phyloP scores from a whole-genome alignment of 768 basidiomycete genomes.

The Macrocybe gigantea region DNA sequence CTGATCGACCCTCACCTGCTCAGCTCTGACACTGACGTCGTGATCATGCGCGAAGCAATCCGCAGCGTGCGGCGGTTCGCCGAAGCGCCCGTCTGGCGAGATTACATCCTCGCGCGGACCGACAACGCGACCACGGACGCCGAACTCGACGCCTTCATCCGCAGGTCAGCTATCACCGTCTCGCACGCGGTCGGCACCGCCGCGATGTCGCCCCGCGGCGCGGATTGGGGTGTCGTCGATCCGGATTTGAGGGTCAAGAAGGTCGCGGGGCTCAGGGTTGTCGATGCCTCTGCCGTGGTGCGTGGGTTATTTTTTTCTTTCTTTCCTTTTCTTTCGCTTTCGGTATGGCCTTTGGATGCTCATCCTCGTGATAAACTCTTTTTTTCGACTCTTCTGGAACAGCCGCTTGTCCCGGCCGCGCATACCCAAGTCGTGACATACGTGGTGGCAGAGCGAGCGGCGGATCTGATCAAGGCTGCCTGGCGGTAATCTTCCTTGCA shows the following conservation, averaged over 20 bases:
- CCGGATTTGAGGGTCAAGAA: constrained; percentile 32
- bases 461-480: constrained; percentile 20
- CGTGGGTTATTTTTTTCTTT: constrained; percentile 7
- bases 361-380: background rate
- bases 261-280: constrained; percentile 27
- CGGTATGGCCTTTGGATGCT: background rate
- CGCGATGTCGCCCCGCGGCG: constrained; percentile 22
- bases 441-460: constrained; percentile 20
- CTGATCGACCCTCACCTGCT: constrained; percentile 46
- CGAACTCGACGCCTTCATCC: constrained; percentile 21
- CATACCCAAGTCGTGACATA: constrained; percentile 20
- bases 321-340: background rate
- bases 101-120: constrained; percentile 15
- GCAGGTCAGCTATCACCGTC: constrained; percentile 17
- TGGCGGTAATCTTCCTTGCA: constrained; percentile 3
- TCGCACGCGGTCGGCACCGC: constrained; percentile 29
- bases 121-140: constrained; percentile 23
- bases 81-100: constrained; percentile 18
- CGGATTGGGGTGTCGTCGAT: constrained; percentile 28
- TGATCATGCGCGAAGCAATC: constrained; percentile 21
- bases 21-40: constrained; percentile 18
- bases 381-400: background rate
- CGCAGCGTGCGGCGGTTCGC: constrained; percentile 17
- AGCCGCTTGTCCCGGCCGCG: constrained; percentile 21
- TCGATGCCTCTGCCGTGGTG: constrained; percentile 32